Percentiles rank a stretch among this genome's conserved stretches.
These are phyloP conservation scores for Russula foetens DNA, from an alignment of 768 basidiomycete genomes.

Conservation along the genomic window DNA sequence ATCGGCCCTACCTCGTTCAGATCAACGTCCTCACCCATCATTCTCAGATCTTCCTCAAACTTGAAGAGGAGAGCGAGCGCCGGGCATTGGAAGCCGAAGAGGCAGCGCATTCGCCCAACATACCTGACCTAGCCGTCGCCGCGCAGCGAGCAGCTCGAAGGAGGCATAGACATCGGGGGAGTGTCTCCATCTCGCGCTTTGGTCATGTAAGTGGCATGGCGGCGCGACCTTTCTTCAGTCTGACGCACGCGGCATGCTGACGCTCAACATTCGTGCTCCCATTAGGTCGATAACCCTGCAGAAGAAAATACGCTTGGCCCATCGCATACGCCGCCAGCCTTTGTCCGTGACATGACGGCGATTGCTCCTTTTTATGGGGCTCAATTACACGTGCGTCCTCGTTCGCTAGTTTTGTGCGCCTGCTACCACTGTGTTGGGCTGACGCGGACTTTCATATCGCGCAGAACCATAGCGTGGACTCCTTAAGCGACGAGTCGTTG, in stretches of 20 bases:
- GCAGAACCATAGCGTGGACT: conserved; percentile 24
- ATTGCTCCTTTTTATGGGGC: conserved; percentile 25
- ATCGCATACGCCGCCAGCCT: conserved; percentile 19
- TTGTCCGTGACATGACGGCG: conserved; percentile 22
- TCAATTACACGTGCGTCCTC: conserved; percentile 16
- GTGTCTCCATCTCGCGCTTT: conserved; percentile 52
- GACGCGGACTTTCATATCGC: neutral
- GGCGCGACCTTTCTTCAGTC: neutral
- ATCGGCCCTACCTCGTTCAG: neutral
- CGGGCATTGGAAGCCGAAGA: conserved; percentile 35
- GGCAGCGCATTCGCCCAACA: neutral
- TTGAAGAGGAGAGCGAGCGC: conserved; percentile 49
- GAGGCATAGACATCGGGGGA: conserved; percentile 35
- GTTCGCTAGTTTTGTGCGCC: neutral
- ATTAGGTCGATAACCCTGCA: conserved; percentile 5
- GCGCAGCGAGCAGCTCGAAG: conserved; percentile 1
- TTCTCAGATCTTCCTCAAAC: conserved; percentile 45
- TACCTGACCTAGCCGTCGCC: conserved; percentile 8
- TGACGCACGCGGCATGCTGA: neutral
- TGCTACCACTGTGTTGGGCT: neutral
- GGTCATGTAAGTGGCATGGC: conserved; percentile 40
- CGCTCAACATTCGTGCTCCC: neutral
- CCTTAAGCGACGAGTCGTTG: conserved; percentile 22
- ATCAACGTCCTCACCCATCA: neutral
- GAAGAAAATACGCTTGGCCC: conserved; percentile 6